These are phyloP conservation scores for Davidsoniella australis DNA, from an alignment of 2,329 filamentous ascomycete genomes.

Conservation along the genomic window DNA sequence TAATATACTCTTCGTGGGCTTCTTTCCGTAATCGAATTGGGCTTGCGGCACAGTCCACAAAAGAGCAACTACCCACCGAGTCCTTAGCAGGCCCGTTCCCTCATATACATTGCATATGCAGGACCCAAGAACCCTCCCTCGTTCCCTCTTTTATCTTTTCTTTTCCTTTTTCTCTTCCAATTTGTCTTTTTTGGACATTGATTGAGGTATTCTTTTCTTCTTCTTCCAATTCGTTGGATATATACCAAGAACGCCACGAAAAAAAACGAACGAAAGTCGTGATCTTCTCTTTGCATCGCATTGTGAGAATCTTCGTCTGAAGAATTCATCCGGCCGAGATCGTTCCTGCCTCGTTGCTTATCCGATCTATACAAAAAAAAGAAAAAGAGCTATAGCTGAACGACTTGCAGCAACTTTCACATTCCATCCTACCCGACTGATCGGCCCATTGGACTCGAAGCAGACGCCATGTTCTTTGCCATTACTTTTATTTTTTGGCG, in stretches of 20 bases:
- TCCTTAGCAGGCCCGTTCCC: not conserved
- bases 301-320: too few species aligned
- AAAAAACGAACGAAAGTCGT: too few species aligned
- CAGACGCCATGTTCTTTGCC: slow-evolving; percentile 40
- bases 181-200: not conserved
- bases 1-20: too few species aligned
- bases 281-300: too few species aligned
- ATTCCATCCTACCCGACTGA: too few species aligned
- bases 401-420: too few species aligned
- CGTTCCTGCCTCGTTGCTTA: not conserved
- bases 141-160: not conserved
- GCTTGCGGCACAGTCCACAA: not conserved
- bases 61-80: not conserved
- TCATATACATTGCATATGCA: not conserved
- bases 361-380: not conserved
- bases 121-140: not conserved
- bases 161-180: not conserved
- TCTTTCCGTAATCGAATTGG: not conserved
- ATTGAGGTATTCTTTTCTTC: too few species aligned
- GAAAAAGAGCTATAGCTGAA: too few species aligned
- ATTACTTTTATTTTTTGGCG: slow-evolving; percentile 47
- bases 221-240: too few species aligned
- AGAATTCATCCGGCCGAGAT: too few species aligned
- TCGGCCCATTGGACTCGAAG: too few species aligned
- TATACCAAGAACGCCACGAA: too few species aligned